Evolutionary conservation across 2,329 filamentous ascomycete genomes (phyloP).

Genomic region (Colletotrichum orchidophilum): DNA sequence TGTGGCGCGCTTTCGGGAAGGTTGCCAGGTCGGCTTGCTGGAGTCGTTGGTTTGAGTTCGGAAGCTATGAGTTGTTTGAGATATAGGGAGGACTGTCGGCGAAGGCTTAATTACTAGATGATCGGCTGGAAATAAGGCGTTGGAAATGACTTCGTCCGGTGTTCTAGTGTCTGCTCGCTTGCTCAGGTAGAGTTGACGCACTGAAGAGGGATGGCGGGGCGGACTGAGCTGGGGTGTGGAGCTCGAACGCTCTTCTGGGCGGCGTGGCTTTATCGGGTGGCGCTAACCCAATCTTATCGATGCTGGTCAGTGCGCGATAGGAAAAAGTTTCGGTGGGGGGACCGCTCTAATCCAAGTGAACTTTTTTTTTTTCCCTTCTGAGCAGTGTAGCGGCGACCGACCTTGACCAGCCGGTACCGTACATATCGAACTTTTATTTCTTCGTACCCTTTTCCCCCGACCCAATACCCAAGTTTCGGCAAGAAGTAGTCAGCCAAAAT

Average conservation of each 20-base stretch:
- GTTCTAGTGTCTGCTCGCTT: slow-evolving; percentile 12
- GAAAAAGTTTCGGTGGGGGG: slow-evolving; percentile 53
- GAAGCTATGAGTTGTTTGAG: background rate
- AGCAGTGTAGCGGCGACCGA: slow-evolving; percentile 2
- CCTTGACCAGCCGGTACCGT: slow-evolving; percentile 12
- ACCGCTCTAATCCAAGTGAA: slow-evolving; percentile 17
- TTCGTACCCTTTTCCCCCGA: slow-evolving; percentile 15
- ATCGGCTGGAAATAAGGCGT: background rate
- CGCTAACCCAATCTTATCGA: slow-evolving; percentile 23
- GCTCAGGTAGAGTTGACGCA: slow-evolving; percentile 10
- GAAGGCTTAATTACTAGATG: background rate
- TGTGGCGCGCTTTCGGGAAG: background rate
- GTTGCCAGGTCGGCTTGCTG: background rate
- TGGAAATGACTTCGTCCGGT: slow-evolving; percentile 28
- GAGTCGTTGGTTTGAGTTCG: background rate
- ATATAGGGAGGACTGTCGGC: background rate
- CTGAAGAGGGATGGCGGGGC: slow-evolving; percentile 29
- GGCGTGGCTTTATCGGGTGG: slow-evolving; percentile 24
- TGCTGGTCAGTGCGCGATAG: slow-evolving; percentile 25
- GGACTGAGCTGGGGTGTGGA: slow-evolving; percentile 22
- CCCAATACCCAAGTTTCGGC: slow-evolving; percentile 32
- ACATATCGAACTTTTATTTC: slow-evolving; percentile 16
- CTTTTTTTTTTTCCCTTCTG: slow-evolving; percentile 33
- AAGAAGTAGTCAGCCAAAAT: slow-evolving; percentile 61
- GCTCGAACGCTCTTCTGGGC: slow-evolving; percentile 16